Evolutionary conservation across 169 alveolate genomes (phyloP), one percentile per base, ranked within the genome.

Genomic region (Babesia gibsoni): DNA sequence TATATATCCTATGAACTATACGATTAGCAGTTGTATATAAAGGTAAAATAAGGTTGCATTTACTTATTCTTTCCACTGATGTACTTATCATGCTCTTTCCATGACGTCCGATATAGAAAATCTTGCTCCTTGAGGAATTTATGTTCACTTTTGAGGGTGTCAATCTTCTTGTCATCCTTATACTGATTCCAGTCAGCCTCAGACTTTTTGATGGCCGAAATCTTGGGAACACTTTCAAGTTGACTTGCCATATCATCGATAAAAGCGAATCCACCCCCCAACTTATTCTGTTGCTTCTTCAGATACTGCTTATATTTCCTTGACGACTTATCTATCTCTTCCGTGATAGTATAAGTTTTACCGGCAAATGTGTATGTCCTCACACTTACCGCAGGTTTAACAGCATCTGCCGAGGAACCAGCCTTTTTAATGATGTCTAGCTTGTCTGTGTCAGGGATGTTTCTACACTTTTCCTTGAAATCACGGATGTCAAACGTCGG

Each of bases 351-450:
- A 30, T 48, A 48, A 7, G 49, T 59, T 29, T 43, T 67, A 22
- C 86, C 86, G 10, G 86, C 86, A 37, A 77, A 77, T 4, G 27
- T 77, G 49, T 67, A 77, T 1, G 81, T 67, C 41, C 42, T 77
- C 29, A 64, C 57, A 23, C 52, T 43, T 1, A 67, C 67, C 16
- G 52, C 77, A 20, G 58, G 67, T 39, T 67, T 68, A 16, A 52
- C 54, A 2, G 12, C 49, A 1, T 67, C 79, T 27, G 53, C 25
- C 5, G 59, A 32, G 0, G 3, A 8, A 1, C 66, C 86, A n/a
- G 86, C 86, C 25, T 64, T 20, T 7, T 52, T 57, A 27, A 74
- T 48, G 36, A 64, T 22, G 25, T 65, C 68, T 37, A 74, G 42
- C 14, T 65, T 74, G 22, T 77, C 86, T 18, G 56, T 2, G 37